A percentile compares a stretch with the other conserved stretches of the same genome.
phyloP scores from a whole-genome alignment of 768 basidiomycete species.

The Boletus pseudopeckii region DNA sequence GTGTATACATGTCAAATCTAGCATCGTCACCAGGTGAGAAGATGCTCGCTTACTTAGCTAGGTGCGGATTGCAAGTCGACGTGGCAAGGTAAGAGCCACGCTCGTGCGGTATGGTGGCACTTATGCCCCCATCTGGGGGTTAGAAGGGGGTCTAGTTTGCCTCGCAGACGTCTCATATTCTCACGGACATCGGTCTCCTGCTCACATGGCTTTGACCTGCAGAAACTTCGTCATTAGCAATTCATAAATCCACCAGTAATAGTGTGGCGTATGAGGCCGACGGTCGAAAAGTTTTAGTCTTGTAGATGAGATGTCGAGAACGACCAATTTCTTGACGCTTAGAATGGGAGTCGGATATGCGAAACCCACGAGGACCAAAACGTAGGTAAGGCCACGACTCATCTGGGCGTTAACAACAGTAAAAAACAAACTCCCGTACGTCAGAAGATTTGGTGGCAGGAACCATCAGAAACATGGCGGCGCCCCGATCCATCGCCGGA shows the following conservation, averaged over 20 bases:
- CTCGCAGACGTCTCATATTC: constrained; percentile 4
- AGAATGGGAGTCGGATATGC: background rate
- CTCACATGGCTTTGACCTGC: background rate
- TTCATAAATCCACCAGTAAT: background rate
- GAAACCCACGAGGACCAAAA: background rate
- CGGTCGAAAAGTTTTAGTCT: no score
- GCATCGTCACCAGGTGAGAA: background rate
- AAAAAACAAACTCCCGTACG: background rate
- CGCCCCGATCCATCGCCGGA: background rate
- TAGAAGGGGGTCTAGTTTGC: background rate
- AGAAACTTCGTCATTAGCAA: background rate
- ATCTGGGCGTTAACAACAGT: background rate
- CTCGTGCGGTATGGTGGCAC: background rate
- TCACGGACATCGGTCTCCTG: background rate
- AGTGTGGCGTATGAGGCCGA: no score
- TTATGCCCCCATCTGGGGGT: background rate
- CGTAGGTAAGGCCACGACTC: background rate
- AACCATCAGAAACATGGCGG: background rate
- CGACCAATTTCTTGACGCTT: background rate
- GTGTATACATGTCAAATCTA: background rate
- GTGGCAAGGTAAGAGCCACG: background rate
- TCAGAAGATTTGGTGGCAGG: background rate
- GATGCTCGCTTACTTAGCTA: background rate
- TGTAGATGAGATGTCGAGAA: background rate
- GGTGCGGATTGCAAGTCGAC: background rate